Evolutionary conservation across 768 basidiomycete genomes (phyloP), one percentile per base, ranked within the genome.

Genomic region (Pleurotus sapidus): DNA sequence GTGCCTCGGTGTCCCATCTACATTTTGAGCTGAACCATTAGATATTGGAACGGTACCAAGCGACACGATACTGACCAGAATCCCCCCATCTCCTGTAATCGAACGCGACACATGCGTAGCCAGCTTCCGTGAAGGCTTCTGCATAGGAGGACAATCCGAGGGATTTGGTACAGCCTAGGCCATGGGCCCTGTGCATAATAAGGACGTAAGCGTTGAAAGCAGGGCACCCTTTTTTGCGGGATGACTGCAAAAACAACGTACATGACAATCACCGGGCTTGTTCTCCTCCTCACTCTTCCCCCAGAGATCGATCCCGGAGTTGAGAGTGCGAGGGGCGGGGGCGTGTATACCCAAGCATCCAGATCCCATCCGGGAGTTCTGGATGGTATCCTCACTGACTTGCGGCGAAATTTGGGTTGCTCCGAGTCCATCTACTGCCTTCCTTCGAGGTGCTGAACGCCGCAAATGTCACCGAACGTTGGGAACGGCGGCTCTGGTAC

Each of bases 31-130:
- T 17, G n/a, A 46, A 23, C n/a, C 34, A 2, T 34, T 17, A 55
- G 45, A 51, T 4, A 23, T 34, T 7, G 12, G 30, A 47, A 25
- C 3, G 37, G 20, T 5, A 27, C 24, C 0, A 9, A 51, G 8
- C 9, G n/a, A 47, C 14, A 9, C 30, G 18, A 1, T 1, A 38
- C 11, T 55, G 59, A 70, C 72, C 71, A 20, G 72, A 75, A 1
- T 60, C 59, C 4, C 74, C 74, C 72, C 72, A 75, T 9, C 72
- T 64, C 11, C 74, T 68, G 56, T 74, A 75, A 61, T 75, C 73
- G 48, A 75, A 75, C 17, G 73, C 68, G 6, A 74, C 50, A 48
- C 61, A 70, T 0, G 67, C 73, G 46, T 74, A 74, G 8, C 72
- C 72, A 5, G 59, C 57, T 1, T 55, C 43, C 4, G 68, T 63